Evolutionary conservation across 768 basidiomycete species (phyloP), one percentile per base, ranked within the genome.

Genomic region (Amanita pseudoporphyria): DNA sequence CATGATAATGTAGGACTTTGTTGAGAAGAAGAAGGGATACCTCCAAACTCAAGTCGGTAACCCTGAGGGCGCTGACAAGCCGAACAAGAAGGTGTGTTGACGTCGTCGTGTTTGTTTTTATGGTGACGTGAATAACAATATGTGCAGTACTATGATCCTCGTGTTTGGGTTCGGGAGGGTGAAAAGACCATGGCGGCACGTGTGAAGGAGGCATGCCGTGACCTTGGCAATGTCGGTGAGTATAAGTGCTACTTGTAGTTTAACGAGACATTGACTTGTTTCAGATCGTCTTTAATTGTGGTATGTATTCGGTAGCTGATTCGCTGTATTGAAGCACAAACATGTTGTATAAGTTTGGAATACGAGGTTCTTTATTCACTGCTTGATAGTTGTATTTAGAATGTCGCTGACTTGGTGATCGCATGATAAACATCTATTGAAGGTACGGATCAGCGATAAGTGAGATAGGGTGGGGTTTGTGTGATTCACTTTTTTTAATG

Each of bases 121-220:
- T 31, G 50, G 18, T 39, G 37, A 36, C 18, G 53, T 30, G 57
- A 26, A 30, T 35, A 16, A n/a, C n/a, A n/a, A n/a, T n/a, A 53
- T 41, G 35, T 53, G 12, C 54, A 87, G 86, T 85, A 67, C 74
- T 95, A 95, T 71, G 92, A 95, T 67, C 94, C 93, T 43, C 89
- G 95, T 73, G 84, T 94, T 53, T 99, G 95, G 95, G 91, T 99
- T 45, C 88, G 95, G 60, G 92, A 96, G 70, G 94, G 94, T 56
- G 93, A 98, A 75, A 93, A 94, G 81, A 95, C 92, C 16, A 78
- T 98, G 56, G 40, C 65, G 42, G 77, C 67, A 54, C 90, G 95
- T 62, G 90, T 96, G 71, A 89, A 92, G 71, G 84, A 87, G 66
- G 93, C 95, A 14, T 93, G 91, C 70, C 57, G 66, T 38, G 95